Base-by-base conservation (phyloP, 495 filamentous ascomycete species). In the Aspergillus indologenus region DNA sequence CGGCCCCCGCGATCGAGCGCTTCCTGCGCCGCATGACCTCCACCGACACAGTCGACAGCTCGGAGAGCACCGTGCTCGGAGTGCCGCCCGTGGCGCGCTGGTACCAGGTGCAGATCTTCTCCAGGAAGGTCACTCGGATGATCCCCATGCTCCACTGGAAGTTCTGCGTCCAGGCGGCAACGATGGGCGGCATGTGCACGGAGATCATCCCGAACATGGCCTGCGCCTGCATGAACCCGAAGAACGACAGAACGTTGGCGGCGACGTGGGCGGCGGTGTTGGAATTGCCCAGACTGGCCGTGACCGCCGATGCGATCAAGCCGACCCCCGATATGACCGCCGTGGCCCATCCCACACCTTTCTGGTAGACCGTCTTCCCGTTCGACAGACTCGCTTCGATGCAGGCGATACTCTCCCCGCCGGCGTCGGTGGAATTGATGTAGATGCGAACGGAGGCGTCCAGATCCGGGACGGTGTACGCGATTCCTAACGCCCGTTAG, bases 91-190 rank as follows among this genome's bases (percentile, higher is more conserved):
- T 98, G 15, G 94, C 79, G 19, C 91, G 88, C 72, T 96, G 93
- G 69, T 97, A 98, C 93, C 93, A 98, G 29, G 90, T 94, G 53
- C 90, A 85, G 58, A 96, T 89, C 19, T 76, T 77, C 68, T 97
- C 90, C 68, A 97, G 81, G 72, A 97, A 98, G 43, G 76, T 76
- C 54, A 97, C 84, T 54, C 82, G 82, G 66, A 98, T 93, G 64
- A 98, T 91, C 61, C 93, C 93, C 90, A 98, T 94, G 68, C 85
- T 92, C 93, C 93, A 98, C 71, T 93, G 87, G 76, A 97, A 96
- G 68, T 97, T 93, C 79, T 97, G 93, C 0, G 93, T 96, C 93
- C 93, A 98, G 0, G 93, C 81, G 67, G 87, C 81, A 44, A 95
- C 94, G 44, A 96, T 88, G 0, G 93, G 93, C 1, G 93, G 93